phyloP scores from a whole-genome alignment of 371 early-diverging fungal genomes.

The Actinomortierella ambigua region DNA sequence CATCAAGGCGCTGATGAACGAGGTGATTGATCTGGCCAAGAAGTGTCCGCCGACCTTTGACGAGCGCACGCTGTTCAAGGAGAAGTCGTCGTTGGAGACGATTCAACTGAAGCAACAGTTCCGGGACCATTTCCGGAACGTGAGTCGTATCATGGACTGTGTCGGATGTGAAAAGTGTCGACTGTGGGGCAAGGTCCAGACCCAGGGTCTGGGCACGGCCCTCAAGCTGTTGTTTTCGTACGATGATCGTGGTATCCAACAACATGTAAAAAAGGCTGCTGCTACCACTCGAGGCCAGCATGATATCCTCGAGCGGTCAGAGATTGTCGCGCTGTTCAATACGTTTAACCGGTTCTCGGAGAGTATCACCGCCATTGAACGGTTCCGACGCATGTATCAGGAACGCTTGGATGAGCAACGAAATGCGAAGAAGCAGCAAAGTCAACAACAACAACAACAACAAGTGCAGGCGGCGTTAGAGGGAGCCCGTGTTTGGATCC shows the following conservation, averaged over 20 bases:
- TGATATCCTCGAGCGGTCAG: constrained; percentile 73
- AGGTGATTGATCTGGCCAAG: constrained; percentile 61
- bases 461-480: constrained; percentile 19
- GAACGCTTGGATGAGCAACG: constrained; percentile 33
- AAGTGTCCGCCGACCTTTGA: constrained; percentile 85
- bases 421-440: not conserved
- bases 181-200: constrained; percentile 96
- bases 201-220: constrained; percentile 58
- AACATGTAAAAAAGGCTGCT: constrained; percentile 21
- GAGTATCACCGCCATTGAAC: constrained; percentile 70
- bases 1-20: constrained; percentile 57
- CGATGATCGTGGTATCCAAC: constrained; percentile 71
- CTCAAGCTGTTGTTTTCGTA: constrained; percentile 73
- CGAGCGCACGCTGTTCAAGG: constrained; percentile 79
- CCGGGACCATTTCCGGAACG: constrained; percentile 92
- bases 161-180: constrained; percentile 98
- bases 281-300: too few relatives aligned
- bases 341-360: constrained; percentile 88
- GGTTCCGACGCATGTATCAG: constrained; percentile 75
- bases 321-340: constrained; percentile 94
- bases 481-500: constrained; percentile 17
- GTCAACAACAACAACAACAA: constrained; percentile 1
- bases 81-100: constrained; percentile 1
- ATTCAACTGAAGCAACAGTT: constrained; percentile 78
- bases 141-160: constrained; percentile 97